These are phyloP conservation scores for Fistulifera pelliculosa DNA, from an alignment of 108 stramenopile genomes.

Conservation along the genomic window DNA sequence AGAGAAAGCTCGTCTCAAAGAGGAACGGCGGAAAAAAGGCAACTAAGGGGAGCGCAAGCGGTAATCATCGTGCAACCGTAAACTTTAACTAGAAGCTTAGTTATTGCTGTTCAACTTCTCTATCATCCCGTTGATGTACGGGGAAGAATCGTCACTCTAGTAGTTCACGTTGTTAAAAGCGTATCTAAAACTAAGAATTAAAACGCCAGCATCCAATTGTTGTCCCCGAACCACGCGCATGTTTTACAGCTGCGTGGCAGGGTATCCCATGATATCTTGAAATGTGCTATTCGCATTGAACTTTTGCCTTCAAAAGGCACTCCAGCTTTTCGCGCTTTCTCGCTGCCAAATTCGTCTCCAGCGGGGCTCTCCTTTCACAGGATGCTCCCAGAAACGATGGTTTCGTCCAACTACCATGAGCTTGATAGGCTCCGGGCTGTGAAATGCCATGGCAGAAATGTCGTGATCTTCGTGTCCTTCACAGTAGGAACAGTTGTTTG, in stretches of 20 bases:
- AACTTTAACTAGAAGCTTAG: background rate
- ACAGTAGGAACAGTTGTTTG: conserved; percentile 16
- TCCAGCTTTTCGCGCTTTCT: conserved; percentile 21
- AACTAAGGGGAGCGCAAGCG: conserved; percentile 45
- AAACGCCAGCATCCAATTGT: too few species aligned
- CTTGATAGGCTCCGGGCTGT: conserved; percentile 13
- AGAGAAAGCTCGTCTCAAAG: conserved; percentile 41
- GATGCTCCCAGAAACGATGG: conserved; percentile 50
- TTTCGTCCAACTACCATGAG: conserved; percentile 21
- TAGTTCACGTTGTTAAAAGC: too few species aligned
- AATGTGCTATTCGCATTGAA: conserved; percentile 15
- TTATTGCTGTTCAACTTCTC: background rate
- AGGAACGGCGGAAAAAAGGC: conserved; percentile 44
- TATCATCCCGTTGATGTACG: too few species aligned
- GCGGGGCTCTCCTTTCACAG: conserved; percentile 33
- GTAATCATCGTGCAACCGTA: conserved; percentile 1
- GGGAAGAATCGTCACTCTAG: too few species aligned
- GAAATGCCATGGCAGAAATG: conserved; percentile 35
- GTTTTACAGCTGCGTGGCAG: too few species aligned
- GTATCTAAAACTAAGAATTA: too few species aligned
- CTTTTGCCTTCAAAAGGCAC: conserved; percentile 23
- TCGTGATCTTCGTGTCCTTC: conserved; percentile 51
- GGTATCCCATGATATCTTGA: conserved; percentile 6
- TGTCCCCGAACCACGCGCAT: too few species aligned
- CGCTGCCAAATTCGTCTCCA: conserved; percentile 23